A percentile compares a stretch with the other conserved stretches of the same genome.
These are phyloP conservation scores for Mallotus japonicus DNA, from an alignment of 441 rosid species.

Conservation along the genomic window DNA sequence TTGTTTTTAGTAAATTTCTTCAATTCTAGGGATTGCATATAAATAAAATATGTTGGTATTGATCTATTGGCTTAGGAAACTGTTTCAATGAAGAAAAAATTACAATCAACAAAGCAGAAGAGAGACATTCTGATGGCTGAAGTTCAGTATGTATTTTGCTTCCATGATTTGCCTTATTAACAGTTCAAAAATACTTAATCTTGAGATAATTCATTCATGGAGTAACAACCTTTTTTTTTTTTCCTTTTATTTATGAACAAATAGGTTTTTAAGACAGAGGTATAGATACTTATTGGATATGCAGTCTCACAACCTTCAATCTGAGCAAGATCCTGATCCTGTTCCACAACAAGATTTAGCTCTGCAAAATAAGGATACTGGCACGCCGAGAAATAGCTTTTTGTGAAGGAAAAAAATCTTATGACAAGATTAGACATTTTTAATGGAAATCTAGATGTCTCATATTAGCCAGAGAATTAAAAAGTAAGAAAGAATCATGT, in stretches of 20 bases:
- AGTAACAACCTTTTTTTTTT: background rate
- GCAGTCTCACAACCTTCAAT: slow-evolving; percentile 23
- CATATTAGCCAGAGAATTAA: background rate
- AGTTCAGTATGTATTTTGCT: slow-evolving; percentile 37
- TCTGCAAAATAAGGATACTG: slow-evolving; percentile 3
- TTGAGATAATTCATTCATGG: background rate
- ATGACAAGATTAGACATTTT: slow-evolving; percentile 37
- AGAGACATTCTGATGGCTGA: slow-evolving; percentile 44
- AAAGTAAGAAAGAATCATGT: background rate
- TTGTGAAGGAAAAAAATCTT: slow-evolving; percentile 37
- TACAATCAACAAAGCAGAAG: slow-evolving; percentile 37
- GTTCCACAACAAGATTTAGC: slow-evolving; percentile 19
- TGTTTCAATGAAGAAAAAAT: slow-evolving; percentile 42
- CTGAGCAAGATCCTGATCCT: slow-evolving; percentile 15
- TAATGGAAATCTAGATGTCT: slow-evolving; percentile 13
- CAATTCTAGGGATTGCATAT: too few species aligned
- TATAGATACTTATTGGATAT: slow-evolving; percentile 28
- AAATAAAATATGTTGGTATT: too few species aligned
- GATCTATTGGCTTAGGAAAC: slow-evolving; percentile 30
- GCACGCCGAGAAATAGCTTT: slow-evolving; percentile 15
- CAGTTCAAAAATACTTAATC: background rate
- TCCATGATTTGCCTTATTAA: background rate
- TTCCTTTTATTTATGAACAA: background rate
- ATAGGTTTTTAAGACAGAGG: slow-evolving; percentile 46
- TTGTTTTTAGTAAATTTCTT: too few species aligned